Evolutionary conservation across 345 rosid genomes (phyloP).

Genomic region (Lagerstroemia speciosa): DNA sequence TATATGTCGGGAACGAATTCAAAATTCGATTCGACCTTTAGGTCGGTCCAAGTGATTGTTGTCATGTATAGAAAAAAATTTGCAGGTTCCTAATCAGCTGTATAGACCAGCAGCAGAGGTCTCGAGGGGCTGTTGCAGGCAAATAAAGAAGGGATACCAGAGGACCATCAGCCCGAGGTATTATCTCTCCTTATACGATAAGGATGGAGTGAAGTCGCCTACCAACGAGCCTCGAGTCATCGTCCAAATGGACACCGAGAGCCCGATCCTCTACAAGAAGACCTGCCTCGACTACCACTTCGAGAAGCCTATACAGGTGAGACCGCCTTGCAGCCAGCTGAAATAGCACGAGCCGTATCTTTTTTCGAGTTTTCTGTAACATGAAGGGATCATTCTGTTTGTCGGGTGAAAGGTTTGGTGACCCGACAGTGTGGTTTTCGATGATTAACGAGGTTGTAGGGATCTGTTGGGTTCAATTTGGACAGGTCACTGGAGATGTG

Average conservation of each 20-base stretch:
- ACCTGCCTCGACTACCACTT: slow-evolving; percentile 74
- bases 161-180: slow-evolving; percentile 49
- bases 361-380: no score
- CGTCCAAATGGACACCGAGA: slow-evolving; percentile 94
- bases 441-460: neutral
- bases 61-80: no score
- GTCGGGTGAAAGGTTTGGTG: no score
- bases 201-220: slow-evolving; percentile 22
- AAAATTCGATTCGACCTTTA: no score
- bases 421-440: no score
- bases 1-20: no score
- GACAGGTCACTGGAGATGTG: slow-evolving; percentile 63
- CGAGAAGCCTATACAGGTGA: slow-evolving; percentile 62
- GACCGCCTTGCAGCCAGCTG: neutral
- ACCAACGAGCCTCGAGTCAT: slow-evolving; percentile 44
- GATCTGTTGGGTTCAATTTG: neutral
- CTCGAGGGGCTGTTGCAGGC: slow-evolving; percentile 58
- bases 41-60: no score
- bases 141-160: slow-evolving; percentile 49
- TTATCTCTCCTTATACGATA: slow-evolving; percentile 44
- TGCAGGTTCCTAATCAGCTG: slow-evolving; percentile 52
- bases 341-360: neutral
- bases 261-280: slow-evolving; percentile 66
- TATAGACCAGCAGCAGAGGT: slow-evolving; percentile 67
- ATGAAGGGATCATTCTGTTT: no score